Base-by-base conservation (phyloP, 352 stramenopile species). In the Phytophthora pini region DNA sequence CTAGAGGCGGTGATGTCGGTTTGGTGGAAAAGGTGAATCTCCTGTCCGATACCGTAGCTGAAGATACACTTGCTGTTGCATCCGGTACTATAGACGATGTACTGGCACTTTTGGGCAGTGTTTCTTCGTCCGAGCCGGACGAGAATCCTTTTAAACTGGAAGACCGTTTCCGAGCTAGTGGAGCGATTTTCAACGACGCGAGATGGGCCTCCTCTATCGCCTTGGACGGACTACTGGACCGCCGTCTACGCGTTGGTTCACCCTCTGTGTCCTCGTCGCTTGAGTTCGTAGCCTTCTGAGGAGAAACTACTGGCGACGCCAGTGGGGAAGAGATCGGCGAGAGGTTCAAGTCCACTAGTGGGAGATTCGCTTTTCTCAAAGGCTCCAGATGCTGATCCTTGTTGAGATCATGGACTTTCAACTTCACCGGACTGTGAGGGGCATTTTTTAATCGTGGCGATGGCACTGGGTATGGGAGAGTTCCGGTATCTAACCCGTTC, bases 291-390 rank as follows among this genome's bases (percentile, higher is more conserved):
- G 22, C 7, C 2, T 20, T 44, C 1, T n/a, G 32, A 20, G 48
- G 63, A 32, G 53, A 64, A 31, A 47, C 13, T 4, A 43, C 22
- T 6, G 67, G 61, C 1, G 61, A 64, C 8, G 40, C 32, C 3
- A 32, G 6, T 1, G 62, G 52, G 5, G 67, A 65, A 10, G 48
- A 50, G 31, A 27, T 34, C 22, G 57, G 48, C 5, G 58, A 61
- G 4, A 69, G 39, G 8, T 44, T 46, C 38, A 68, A 36, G 3
- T 77, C 58, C 11, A 77, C 55, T 13, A 46, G 39, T 0, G 69
- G 64, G 1, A 77, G 55, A 20, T 70, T 67, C n/a, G 48, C n/a
- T 22, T 54, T 61, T 11, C 7, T 49, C 8, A 48, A 22, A 8
- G 56, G 32, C 17, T 56, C 61, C 6, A 34, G 29, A 36, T 15